A percentile compares a stretch with the other conserved stretches of the same genome.
Evolutionary conservation across 2,329 filamentous ascomycete species (phyloP).

Genomic region (Aciculosporium take): DNA sequence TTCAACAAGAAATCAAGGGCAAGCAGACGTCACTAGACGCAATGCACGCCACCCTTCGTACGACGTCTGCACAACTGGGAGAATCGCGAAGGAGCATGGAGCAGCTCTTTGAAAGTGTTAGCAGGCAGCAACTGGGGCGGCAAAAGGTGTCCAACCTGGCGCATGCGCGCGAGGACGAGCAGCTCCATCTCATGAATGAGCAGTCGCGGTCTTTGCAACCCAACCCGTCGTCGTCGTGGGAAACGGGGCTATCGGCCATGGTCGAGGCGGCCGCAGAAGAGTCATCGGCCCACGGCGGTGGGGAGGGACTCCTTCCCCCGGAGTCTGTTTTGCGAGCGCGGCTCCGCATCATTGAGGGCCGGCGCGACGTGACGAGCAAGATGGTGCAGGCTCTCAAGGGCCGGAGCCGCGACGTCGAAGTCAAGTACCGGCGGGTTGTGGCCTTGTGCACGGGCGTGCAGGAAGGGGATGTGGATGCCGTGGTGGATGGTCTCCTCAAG

Average conservation of each 20-base stretch:
- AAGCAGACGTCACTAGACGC: slow-evolving; percentile 76
- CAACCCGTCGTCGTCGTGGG: slow-evolving; percentile 36
- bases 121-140: slow-evolving; percentile 48
- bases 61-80: slow-evolving; percentile 63
- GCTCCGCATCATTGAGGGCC: slow-evolving; percentile 53
- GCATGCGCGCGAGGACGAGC: slow-evolving; percentile 57
- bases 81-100: slow-evolving; percentile 65
- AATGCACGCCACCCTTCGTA: slow-evolving; percentile 66
- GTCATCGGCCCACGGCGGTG: slow-evolving; percentile 15
- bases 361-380: slow-evolving; percentile 52
- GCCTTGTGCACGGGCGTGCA: slow-evolving; percentile 70
- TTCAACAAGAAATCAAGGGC: slow-evolving; percentile 64
- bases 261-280: slow-evolving; percentile 31
- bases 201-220: slow-evolving; percentile 25
- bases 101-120: slow-evolving; percentile 50
- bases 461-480: slow-evolving; percentile 65
- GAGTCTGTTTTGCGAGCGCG: slow-evolving; percentile 49
- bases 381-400: slow-evolving; percentile 60
- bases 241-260: slow-evolving; percentile 37
- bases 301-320: slow-evolving; percentile 38
- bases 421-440: slow-evolving; percentile 79
- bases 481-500: slow-evolving; percentile 64
- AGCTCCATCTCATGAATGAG: slow-evolving; percentile 32
- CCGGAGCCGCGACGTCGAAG: slow-evolving; percentile 69
- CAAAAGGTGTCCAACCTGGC: slow-evolving; percentile 68